Base-by-base conservation (phyloP, 345 rosid genomes). In the Eutrema yunnanense region DNA sequence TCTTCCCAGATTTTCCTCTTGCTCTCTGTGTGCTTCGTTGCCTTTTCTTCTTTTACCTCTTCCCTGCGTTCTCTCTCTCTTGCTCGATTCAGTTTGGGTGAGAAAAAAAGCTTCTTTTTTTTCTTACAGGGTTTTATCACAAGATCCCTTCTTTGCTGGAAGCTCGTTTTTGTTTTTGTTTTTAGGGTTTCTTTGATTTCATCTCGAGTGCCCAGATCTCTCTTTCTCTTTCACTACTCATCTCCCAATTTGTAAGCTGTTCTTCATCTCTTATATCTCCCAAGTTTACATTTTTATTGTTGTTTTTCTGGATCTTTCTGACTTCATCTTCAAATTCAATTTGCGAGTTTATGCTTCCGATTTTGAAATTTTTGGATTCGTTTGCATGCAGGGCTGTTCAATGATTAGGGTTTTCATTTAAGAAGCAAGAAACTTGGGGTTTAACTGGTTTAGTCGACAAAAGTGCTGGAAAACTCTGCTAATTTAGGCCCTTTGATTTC, bases 91-190 rank as follows among this genome's bases (percentile, higher is more conserved):
- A 54, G 73, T 73, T 71, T 63, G 50, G 46, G 53, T 19, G 36
- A 41, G 42, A 67, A 9, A 32, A 51, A 59, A 56, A 57, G 37
- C 54, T 58, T n/a, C n/a, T n/a, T n/a, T 46, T 58, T 14, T 70
- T 58, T 14, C 67, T 78, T 71, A 37, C 57, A 64, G 87, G 84
- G 82, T 79, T 81, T 22, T 82, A 68, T 73, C 80, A 70, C 67
- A 58, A 61, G 49, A 49, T 66, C 73, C 52, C 33, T 52, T 49
- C 19, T 46, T 22, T 72, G 4, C 32, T 49, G 1, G 3, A 36
- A 64, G 50, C 71, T 73, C 50, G 8, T 44, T 53, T 48, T 57
- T 49, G n/a, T 52, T 32, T 22, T 1, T 22, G 2, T 22, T 60
- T 2, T 47, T 65, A 74, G 56, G 68, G 74, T 68, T 67, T 61